Evolutionary conservation across 2,329 filamentous ascomycete species (phyloP), one percentile per base, ranked within the genome.

Genomic region (Aureobasidium namibiae): DNA sequence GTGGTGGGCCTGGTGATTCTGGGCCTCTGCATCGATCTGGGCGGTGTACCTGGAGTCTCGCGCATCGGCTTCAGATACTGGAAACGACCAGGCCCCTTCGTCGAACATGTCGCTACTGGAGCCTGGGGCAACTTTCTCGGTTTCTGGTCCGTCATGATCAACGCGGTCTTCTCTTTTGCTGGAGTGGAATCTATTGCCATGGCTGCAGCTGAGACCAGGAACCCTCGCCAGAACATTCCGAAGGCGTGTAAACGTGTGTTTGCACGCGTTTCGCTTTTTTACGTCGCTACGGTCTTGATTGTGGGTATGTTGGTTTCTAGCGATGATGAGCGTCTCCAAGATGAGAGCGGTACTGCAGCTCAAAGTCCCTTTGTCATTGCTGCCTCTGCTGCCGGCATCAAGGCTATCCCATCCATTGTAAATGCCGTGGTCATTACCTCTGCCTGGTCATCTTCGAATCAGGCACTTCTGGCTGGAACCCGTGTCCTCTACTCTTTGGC

Each of bases 231-330:
- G 70, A 88, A 85, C 16, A 86, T 92, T 62, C 89, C 89, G 7
- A 83, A 85, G 60, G 88, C 88, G 56, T 91, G 91, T 77, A 87
- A 85, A 70, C 79, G 90, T 48, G 91, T 88, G 64, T 92, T 92
- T 73, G 92, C 83, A 76, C 88, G 89, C 61, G 91, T 92, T 70
- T 73, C 90, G 64, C 77, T 92, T 75, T 92, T 92, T 78, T 92
- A 92, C 77, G 80, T 85, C 66, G 72, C 89, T 60, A 85, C 82
- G 24, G 86, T 91, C 29, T 79, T 92, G 58, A 79, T 92, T 52
- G 77, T 92, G 58, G 88, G 88, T 67, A 89, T 90, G 80, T 78
- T 87, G 53, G 86, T 92, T 3, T 82, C 81, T 36, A 0, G 63
- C 0, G 71, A 82, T 0, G 82, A 90, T 5, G 72, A 75, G 21